Conservation (phyloP, 352 stramenopile species). For the Bremia lactucae region DNA sequence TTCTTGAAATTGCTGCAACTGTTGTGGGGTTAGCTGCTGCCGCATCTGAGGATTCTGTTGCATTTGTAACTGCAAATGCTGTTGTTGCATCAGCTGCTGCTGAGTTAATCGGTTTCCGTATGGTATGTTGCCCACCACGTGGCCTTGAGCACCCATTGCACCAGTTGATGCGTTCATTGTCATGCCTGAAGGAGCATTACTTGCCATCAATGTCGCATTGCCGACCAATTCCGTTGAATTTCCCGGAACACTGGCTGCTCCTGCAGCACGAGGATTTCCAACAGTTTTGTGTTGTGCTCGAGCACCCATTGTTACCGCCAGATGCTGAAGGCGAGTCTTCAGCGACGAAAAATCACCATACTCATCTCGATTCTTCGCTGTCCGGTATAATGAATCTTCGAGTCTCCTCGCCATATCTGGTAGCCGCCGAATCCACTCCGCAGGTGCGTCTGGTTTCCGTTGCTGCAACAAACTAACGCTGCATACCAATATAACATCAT, state of each 20-base stretch:
- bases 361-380: slow-evolving; percentile 87
- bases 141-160: slow-evolving; percentile 44
- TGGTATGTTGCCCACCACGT: slow-evolving; percentile 60
- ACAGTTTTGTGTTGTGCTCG: slow-evolving; percentile 68
- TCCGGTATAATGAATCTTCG: slow-evolving; percentile 95
- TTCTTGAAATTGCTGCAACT: slow-evolving; percentile 72
- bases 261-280: slow-evolving; percentile 32
- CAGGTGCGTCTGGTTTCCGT: slow-evolving; percentile 92
- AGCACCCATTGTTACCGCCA: slow-evolving; percentile 87
- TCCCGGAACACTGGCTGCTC: slow-evolving; percentile 22
- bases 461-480: slow-evolving; percentile 93
- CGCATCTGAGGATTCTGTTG: slow-evolving; percentile 71
- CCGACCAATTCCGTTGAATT: slow-evolving; percentile 13
- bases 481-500: slow-evolving; percentile 3
- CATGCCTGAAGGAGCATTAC: slow-evolving; percentile 33
- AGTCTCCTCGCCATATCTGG: slow-evolving; percentile 96
- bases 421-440: slow-evolving; percentile 95
- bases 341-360: slow-evolving; percentile 94
- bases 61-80: slow-evolving; percentile 76
- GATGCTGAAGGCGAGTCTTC: slow-evolving; percentile 93
- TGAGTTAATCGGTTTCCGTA: slow-evolving; percentile 73
- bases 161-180: slow-evolving; percentile 35
- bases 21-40: slow-evolving; percentile 70
- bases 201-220: slow-evolving; percentile 39
- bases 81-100: slow-evolving; percentile 65